A percentile compares a stretch with the other conserved stretches of the same genome.
phyloP scores from a whole-genome alignment of 345 rosid genomes.

The Cardiospermum halicacabum region DNA sequence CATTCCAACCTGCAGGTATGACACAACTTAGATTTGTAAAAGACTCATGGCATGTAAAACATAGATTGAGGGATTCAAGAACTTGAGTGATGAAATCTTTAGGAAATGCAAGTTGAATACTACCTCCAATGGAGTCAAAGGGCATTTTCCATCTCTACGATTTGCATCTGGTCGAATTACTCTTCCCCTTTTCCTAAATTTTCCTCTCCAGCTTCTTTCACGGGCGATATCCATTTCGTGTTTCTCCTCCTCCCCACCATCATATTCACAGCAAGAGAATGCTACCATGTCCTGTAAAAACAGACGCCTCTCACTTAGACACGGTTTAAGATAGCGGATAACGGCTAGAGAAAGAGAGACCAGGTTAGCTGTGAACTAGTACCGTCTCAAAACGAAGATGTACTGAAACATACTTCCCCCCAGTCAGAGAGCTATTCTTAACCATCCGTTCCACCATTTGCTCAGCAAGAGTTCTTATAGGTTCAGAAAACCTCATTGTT shows the following conservation, averaged over 20 bases:
- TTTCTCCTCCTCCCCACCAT: conserved; percentile 86
- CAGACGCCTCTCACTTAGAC: conserved; percentile 16
- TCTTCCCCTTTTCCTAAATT: conserved; percentile 85
- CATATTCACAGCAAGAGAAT: conserved; percentile 96
- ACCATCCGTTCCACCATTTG: conserved; percentile 90
- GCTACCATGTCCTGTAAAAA: conserved; percentile 87
- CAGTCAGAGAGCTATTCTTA: conserved; percentile 50
- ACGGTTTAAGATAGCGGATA: neutral
- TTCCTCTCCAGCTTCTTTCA: conserved; percentile 96
- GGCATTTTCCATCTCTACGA: conserved; percentile 93
- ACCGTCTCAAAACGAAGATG: conserved; percentile 98
- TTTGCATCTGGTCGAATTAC: conserved; percentile 86
- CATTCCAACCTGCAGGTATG: conserved; percentile 82
- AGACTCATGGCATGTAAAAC: neutral
- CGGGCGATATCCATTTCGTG: conserved; percentile 88
- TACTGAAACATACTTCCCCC: conserved; percentile 87
- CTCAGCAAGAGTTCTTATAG: conserved; percentile 82
- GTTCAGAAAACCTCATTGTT: conserved; percentile 77
- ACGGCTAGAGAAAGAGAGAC: neutral
- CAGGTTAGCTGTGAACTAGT: conserved; percentile 6
- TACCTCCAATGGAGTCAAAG: conserved; percentile 93
- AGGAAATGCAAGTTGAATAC: too few relatives aligned
- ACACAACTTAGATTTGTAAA: neutral
- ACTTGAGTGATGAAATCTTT: too few relatives aligned
- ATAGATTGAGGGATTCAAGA: neutral